A percentile compares a stretch with the other conserved stretches of the same genome.
These are phyloP conservation scores for Gossypium bickii DNA, from an alignment of 345 rosid species.

Conservation along the genomic window DNA sequence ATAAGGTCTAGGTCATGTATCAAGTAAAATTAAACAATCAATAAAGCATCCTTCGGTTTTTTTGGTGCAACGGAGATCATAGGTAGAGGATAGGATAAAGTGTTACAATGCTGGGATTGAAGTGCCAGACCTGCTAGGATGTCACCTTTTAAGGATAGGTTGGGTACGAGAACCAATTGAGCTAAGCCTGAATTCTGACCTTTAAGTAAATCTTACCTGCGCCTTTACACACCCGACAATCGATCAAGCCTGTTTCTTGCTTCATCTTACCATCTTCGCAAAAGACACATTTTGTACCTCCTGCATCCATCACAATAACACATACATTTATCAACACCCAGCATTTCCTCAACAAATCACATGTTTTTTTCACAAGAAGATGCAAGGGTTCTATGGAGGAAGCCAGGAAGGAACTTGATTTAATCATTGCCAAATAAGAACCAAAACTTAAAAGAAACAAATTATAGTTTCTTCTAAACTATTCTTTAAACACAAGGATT, in stretches of 20 bases:
- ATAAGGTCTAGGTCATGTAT: too few relatives aligned
- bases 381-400: neutral
- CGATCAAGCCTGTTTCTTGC: conserved; percentile 60
- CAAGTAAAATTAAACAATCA: too few relatives aligned
- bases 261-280: conserved; percentile 83
- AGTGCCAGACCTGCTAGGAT: neutral
- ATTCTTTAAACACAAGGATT: neutral
- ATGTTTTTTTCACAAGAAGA: neutral
- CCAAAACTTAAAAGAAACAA: neutral
- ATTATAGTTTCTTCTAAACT: neutral
- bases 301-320: conserved; percentile 30
- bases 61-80: neutral
- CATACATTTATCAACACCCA: neutral
- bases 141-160: neutral
- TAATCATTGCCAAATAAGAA: neutral
- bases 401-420: neutral
- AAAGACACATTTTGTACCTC: conserved; percentile 91
- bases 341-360: neutral
- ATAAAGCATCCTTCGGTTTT: too few relatives aligned
- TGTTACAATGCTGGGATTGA: neutral
- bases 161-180: too few relatives aligned
- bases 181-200: neutral
- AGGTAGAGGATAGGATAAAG: neutral
- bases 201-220: conserved; percentile 49
- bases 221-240: conserved; percentile 87